Conservation (phyloP, 2,329 filamentous ascomycete species). For the Aureobasidium uvarum region DNA sequence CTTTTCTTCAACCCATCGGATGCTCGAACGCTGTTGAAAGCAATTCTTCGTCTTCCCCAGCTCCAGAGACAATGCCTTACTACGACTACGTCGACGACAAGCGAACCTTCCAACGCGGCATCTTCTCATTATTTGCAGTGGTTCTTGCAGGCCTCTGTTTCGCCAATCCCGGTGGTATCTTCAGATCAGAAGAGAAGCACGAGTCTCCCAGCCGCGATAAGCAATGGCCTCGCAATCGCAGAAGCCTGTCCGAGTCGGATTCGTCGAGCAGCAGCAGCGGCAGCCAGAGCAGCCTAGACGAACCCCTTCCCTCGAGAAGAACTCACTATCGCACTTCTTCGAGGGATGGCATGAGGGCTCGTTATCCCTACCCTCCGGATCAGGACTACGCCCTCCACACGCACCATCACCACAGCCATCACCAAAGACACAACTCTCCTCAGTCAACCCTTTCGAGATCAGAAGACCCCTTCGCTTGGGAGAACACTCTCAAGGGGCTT, state of each 20-base stretch:
- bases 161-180: conserved; percentile 39
- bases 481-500: conserved; percentile 21
- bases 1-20: not conserved
- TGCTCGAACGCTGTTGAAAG: not conserved
- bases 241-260: conserved; percentile 29
- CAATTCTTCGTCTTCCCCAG: not conserved
- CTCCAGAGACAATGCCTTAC: conserved; percentile 27
- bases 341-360: conserved; percentile 24
- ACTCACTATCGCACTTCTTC: conserved; percentile 9
- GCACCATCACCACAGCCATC: conserved; percentile 26
- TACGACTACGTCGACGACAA: conserved; percentile 37
- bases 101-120: conserved; percentile 36
- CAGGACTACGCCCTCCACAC: conserved; percentile 14
- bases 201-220: conserved; percentile 32
- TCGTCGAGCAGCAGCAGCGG: conserved; percentile 27
- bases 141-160: conserved; percentile 39
- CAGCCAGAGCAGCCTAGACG: conserved; percentile 34
- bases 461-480: conserved; percentile 25
- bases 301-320: conserved; percentile 34
- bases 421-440: conserved; percentile 21
- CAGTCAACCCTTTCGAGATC: conserved; percentile 11
- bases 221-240: conserved; percentile 29
- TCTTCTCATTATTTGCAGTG: conserved; percentile 37
- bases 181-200: conserved; percentile 36
- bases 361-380: conserved; percentile 11